Evolutionary conservation across 2,329 filamentous ascomycete species (phyloP).

Genomic region (Fusarium cyanostomum): DNA sequence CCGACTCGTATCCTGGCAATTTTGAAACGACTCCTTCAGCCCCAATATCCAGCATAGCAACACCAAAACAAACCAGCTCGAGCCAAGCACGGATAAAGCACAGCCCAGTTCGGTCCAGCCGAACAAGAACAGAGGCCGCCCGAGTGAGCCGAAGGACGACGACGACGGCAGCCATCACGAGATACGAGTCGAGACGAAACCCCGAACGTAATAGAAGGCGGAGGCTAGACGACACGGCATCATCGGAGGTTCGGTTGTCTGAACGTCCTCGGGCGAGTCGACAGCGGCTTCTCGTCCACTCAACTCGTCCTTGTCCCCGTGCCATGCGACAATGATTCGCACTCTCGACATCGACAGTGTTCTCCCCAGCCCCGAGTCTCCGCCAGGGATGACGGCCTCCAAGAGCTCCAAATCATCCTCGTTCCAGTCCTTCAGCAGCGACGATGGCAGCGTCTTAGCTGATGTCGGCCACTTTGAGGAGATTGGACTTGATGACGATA

Average conservation of each 20-base stretch:
- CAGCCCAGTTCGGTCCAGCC: constrained; percentile 17
- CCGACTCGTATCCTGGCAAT: constrained; percentile 38
- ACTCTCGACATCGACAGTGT: constrained; percentile 44
- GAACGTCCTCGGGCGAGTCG: constrained; percentile 20
- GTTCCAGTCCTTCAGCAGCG: constrained; percentile 80
- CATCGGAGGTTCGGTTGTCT: neutral
- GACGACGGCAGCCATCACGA: constrained; percentile 8
- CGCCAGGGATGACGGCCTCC: constrained; percentile 75
- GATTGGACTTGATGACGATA: constrained; percentile 80
- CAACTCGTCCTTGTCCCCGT: constrained; percentile 15
- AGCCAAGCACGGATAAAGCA: constrained; percentile 25
- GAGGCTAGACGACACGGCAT: neutral
- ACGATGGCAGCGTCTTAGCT: constrained; percentile 74
- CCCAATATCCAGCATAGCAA: constrained; percentile 40
- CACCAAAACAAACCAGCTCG: constrained; percentile 13
- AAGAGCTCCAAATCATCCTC: constrained; percentile 94
- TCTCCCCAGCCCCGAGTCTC: constrained; percentile 50
- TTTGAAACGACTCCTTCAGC: constrained; percentile 42
- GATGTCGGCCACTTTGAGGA: constrained; percentile 92
- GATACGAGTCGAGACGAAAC: constrained; percentile 8
- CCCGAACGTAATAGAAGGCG: neutral
- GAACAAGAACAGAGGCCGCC: constrained; percentile 38
- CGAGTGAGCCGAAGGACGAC: constrained; percentile 13
- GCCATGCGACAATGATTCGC: constrained; percentile 51
- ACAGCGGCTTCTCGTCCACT: constrained; percentile 23